Conservation (phyloP, 768 basidiomycete species). For the Psilocybe tampanensis region DNA sequence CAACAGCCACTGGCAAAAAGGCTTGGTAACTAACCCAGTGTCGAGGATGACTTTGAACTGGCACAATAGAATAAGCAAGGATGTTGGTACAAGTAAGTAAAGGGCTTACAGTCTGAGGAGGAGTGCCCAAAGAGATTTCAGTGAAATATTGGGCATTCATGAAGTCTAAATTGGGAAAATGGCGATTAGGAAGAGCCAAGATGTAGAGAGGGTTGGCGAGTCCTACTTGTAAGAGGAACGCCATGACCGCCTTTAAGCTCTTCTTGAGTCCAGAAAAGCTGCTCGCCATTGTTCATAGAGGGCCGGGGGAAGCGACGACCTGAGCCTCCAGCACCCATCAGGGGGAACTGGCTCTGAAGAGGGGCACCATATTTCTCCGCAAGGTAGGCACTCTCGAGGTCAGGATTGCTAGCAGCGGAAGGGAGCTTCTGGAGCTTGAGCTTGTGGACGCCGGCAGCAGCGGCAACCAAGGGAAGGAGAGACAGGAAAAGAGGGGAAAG, state of each 20-base stretch:
- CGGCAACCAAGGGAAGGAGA: constrained; percentile 53
- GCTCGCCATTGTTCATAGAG: constrained; percentile 46
- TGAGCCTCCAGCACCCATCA: constrained; percentile 74
- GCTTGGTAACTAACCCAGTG: constrained; percentile 65
- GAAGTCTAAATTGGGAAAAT: constrained; percentile 64
- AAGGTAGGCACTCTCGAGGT: constrained; percentile 80
- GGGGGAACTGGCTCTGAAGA: constrained; percentile 48
- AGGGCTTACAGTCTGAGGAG: constrained; percentile 72
- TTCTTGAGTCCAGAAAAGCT: constrained; percentile 82
- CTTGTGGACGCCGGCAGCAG: constrained; percentile 68
- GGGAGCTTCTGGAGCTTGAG: constrained; percentile 90
- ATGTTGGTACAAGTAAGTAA: background rate
- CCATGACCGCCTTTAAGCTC: constrained; percentile 76
- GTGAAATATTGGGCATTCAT: constrained; percentile 98
- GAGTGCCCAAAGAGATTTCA: constrained; percentile 81
- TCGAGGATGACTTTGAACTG: constrained; percentile 95
- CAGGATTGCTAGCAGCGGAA: constrained; percentile 57
- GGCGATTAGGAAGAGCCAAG: constrained; percentile 7
- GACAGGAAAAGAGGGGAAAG: constrained; percentile 42
- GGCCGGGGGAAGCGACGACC: constrained; percentile 60
- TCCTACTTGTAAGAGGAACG: constrained; percentile 86
- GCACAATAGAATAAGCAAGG: constrained; percentile 4
- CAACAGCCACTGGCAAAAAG: background rate
- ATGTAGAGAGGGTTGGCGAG: background rate
- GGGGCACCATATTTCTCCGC: constrained; percentile 89